Percentiles rank a stretch among this genome's conserved stretches.
These are phyloP conservation scores for Eurotiales sp. DNA, from an alignment of 2,329 filamentous ascomycete genomes.

Conservation along the genomic window DNA sequence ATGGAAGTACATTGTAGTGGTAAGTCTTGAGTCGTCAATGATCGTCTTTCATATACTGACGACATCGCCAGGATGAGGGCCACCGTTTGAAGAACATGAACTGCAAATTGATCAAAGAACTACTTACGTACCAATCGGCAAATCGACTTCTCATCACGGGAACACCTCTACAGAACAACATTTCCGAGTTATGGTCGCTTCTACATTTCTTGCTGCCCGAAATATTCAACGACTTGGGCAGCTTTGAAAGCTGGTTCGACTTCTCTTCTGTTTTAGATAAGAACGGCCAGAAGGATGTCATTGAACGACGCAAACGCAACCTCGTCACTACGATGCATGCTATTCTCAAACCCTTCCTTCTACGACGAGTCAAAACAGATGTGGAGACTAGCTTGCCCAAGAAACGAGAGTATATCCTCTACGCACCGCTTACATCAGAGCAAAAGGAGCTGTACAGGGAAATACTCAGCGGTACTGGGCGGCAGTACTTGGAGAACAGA, in stretches of 20 bases:
- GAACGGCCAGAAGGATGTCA: constrained; percentile 70
- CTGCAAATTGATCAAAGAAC: constrained; percentile 81
- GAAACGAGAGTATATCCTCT: constrained; percentile 94
- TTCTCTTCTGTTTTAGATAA: constrained; percentile 89
- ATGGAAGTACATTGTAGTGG: constrained; percentile 97
- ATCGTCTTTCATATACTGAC: neutral
- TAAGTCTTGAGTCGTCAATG: constrained; percentile 31
- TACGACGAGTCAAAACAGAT: constrained; percentile 87
- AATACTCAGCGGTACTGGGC: constrained; percentile 72
- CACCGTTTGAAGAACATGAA: constrained; percentile 97
- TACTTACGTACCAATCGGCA: constrained; percentile 83
- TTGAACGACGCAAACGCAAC: constrained; percentile 72
- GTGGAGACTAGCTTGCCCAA: constrained; percentile 89
- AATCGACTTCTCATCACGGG: constrained; percentile 91
- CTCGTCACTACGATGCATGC: constrained; percentile 85
- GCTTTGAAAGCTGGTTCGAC: constrained; percentile 95
- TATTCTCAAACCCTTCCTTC: constrained; percentile 83
- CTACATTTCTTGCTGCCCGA: constrained; percentile 89
- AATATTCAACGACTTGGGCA: constrained; percentile 89
- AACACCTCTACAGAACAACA: constrained; percentile 91
- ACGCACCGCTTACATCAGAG: constrained; percentile 83
- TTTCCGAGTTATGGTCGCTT: constrained; percentile 91
- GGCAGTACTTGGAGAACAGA: constrained; percentile 48
- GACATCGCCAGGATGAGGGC: constrained; percentile 68
- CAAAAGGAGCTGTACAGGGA: constrained; percentile 88